Evolutionary conservation across 1,139 yeast genomes (phyloP).

Genomic region (Zhuliangozyma parablackwelliae): DNA sequence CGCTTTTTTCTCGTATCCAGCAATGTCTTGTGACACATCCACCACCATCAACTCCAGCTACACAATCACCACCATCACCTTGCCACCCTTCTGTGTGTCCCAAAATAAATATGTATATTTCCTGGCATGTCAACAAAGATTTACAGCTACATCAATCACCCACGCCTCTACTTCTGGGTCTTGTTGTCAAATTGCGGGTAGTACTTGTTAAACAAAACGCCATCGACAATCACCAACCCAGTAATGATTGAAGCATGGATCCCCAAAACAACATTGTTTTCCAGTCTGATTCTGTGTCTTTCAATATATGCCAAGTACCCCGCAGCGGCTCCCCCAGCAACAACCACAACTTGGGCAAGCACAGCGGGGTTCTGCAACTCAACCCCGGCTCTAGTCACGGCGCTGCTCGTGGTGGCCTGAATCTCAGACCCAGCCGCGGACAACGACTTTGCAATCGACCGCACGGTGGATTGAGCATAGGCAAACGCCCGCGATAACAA

Average conservation of each 20-base stretch:
- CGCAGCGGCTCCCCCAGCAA: slow-evolving; percentile 47
- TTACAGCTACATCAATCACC: not conserved
- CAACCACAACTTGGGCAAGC: slow-evolving; percentile 48
- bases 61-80: no score
- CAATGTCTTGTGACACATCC: no score
- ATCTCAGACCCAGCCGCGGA: slow-evolving; percentile 9
- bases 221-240: slow-evolving; percentile 53
- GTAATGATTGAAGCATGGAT: slow-evolving; percentile 52
- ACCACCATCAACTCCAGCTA: no score
- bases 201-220: slow-evolving; percentile 47
- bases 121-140: no score
- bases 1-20: no score
- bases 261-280: slow-evolving; percentile 45
- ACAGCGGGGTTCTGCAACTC: slow-evolving; percentile 65
- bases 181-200: slow-evolving; percentile 25
- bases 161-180: not conserved
- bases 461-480: no score
- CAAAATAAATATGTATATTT: no score
- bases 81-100: no score
- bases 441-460: slow-evolving; percentile 7
- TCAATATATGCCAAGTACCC: slow-evolving; percentile 50
- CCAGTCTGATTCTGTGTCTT: slow-evolving; percentile 46
- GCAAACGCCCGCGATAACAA: slow-evolving; percentile 15
- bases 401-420: slow-evolving; percentile 8
- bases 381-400: slow-evolving; percentile 13